Evolutionary conservation across 1,139 yeast genomes (phyloP).

Genomic region (Blastobotrys apis): DNA sequence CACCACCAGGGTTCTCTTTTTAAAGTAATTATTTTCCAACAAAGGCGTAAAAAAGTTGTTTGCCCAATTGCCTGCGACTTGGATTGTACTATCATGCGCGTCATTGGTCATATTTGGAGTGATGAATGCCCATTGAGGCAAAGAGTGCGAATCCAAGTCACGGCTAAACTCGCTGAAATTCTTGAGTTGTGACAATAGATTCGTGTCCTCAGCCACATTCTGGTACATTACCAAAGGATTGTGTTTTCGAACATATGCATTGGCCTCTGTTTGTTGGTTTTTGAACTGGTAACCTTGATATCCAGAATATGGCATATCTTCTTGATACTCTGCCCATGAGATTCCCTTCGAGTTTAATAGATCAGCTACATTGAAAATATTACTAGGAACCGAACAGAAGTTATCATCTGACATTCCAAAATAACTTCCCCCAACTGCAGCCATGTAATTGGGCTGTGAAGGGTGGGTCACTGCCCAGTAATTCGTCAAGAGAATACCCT

Average conservation of each 20-base stretch:
- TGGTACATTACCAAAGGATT: slow-evolving; percentile 44
- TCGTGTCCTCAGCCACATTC: slow-evolving; percentile 34
- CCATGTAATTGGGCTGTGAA: slow-evolving; percentile 49
- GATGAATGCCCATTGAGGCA: slow-evolving; percentile 48
- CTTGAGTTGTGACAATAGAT: slow-evolving; percentile 42
- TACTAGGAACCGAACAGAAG: slow-evolving; percentile 41
- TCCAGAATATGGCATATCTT: slow-evolving; percentile 48
- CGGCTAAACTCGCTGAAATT: slow-evolving; percentile 42
- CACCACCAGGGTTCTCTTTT: slow-evolving; percentile 41
- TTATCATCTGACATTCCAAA: slow-evolving; percentile 44
- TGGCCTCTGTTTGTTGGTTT: slow-evolving; percentile 41
- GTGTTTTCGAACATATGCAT: slow-evolving; percentile 48
- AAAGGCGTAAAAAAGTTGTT: slow-evolving; percentile 42
- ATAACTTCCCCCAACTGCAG: slow-evolving; percentile 47
- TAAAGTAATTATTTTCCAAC: slow-evolving; percentile 42
- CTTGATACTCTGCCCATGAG: slow-evolving; percentile 50
- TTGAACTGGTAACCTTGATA: slow-evolving; percentile 44
- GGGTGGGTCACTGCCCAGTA: slow-evolving; percentile 50
- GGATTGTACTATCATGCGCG: slow-evolving; percentile 46
- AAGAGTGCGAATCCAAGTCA: slow-evolving; percentile 38
- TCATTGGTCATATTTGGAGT: slow-evolving; percentile 51
- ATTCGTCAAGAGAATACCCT: slow-evolving; percentile 45
- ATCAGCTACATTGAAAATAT: slow-evolving; percentile 46
- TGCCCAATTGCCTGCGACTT: slow-evolving; percentile 44
- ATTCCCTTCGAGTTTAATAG: slow-evolving; percentile 42